These are phyloP conservation scores for Aspergillus kassunensis DNA, from an alignment of 495 filamentous ascomycete species.

Conservation along the genomic window DNA sequence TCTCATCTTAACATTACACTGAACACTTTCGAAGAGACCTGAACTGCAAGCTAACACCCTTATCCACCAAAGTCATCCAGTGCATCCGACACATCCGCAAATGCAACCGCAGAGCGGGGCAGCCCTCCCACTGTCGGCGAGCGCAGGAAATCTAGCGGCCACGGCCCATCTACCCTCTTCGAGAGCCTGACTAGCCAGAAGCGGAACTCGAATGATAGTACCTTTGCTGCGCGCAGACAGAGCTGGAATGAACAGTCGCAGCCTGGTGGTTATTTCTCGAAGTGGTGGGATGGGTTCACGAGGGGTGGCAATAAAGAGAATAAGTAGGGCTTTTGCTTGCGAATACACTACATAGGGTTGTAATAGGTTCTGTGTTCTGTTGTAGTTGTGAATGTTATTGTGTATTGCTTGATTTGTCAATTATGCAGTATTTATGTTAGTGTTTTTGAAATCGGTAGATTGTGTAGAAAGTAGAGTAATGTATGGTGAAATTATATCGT, in stretches of 20 bases:
- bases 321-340: neutral
- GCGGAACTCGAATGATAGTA: constrained; percentile 40
- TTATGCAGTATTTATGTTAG: neutral
- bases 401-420: neutral
- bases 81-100: constrained; percentile 15
- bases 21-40: too few species aligned
- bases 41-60: too few species aligned
- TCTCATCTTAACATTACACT: too few species aligned
- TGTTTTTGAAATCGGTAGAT: neutral
- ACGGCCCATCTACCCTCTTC: constrained; percentile 36
- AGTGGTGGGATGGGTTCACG: constrained; percentile 54
- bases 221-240: constrained; percentile 34
- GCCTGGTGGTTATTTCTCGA: constrained; percentile 42
- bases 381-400: neutral
- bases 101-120: neutral
- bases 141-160: constrained; percentile 33
- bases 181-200: constrained; percentile 49
- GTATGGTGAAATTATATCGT: too few species aligned
- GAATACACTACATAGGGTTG: neutral
- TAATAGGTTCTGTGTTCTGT: neutral
- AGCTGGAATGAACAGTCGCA: constrained; percentile 49
- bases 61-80: constrained; percentile 20
- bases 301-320: constrained; percentile 17
- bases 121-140: constrained; percentile 19
- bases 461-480: too few species aligned